phyloP scores from a whole-genome alignment of 164 flowering plant genomes.

The Aristolochia fimbriata region DNA sequence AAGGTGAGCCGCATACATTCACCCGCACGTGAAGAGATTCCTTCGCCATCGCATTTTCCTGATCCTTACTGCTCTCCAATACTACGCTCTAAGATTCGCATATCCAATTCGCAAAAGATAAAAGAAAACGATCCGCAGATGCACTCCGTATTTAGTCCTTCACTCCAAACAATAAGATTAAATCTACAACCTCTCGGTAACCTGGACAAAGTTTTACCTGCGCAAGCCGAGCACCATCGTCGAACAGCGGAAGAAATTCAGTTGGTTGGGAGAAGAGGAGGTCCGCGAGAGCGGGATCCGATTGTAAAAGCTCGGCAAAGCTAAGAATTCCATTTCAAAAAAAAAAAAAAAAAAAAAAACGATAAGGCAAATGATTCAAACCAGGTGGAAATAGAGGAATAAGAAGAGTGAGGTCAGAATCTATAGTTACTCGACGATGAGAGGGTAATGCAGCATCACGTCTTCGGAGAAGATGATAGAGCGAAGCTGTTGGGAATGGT shows the following conservation, averaged over 20 bases:
- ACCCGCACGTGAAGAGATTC: conserved; percentile 65
- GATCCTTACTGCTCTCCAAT: no score
- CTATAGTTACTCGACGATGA: not conserved
- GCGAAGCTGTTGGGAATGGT: not conserved
- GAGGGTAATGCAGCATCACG: conserved; percentile 3
- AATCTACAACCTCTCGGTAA: no score
- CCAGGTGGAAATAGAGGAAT: not conserved
- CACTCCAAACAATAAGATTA: no score
- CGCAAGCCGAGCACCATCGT: not conserved
- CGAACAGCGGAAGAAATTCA: not conserved
- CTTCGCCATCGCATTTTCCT: conserved; percentile 30
- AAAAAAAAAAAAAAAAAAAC: no score
- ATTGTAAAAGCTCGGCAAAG: not conserved
- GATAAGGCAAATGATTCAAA: no score
- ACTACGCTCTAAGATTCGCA: no score
- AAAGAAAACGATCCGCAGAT: no score
- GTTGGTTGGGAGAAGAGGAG: not conserved
- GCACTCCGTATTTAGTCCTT: no score
- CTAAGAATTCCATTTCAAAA: not conserved
- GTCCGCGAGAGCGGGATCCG: not conserved
- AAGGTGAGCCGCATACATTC: conserved; percentile 47
- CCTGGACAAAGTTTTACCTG: not conserved
- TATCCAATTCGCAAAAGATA: no score
- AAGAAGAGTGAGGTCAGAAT: not conserved
- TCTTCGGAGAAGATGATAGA: not conserved